Percentiles rank a stretch among this genome's conserved stretches.
These are phyloP conservation scores for Starmerella apicola DNA, from an alignment of 805 yeast genomes.

Conservation along the genomic window DNA sequence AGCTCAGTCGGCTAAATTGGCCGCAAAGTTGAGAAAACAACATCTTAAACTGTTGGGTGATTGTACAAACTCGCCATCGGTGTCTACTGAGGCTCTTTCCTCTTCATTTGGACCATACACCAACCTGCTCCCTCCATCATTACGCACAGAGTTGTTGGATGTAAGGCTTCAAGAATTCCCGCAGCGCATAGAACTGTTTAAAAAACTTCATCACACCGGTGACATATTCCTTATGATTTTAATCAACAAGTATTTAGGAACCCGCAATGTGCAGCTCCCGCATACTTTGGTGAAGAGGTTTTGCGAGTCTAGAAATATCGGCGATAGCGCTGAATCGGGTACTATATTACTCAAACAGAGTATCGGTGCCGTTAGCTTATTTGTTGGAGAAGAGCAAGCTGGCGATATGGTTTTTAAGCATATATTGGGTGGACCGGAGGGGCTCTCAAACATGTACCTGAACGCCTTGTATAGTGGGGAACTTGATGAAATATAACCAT, in stretches of 20 bases:
- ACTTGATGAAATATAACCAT: too few relatives aligned
- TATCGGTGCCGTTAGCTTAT: slow-evolving; percentile 12
- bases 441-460: slow-evolving; percentile 15
- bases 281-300: slow-evolving; percentile 8
- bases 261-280: slow-evolving; percentile 16
- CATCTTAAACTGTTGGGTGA: not conserved
- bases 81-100: slow-evolving; percentile 3
- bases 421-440: slow-evolving; percentile 12
- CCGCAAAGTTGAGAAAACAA: not conserved
- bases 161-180: slow-evolving; percentile 17
- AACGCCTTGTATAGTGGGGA: slow-evolving; percentile 10
- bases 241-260: slow-evolving; percentile 19
- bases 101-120: slow-evolving; percentile 10
- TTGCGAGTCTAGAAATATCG: slow-evolving; percentile 6
- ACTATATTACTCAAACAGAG: slow-evolving; percentile 2
- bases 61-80: not conserved
- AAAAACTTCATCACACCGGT: slow-evolving; percentile 10
- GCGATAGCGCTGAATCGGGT: not conserved
- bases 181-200: slow-evolving; percentile 9
- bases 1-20: not conserved
- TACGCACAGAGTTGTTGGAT: slow-evolving; percentile 15
- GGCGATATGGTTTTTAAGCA: slow-evolving; percentile 6
- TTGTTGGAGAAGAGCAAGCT: slow-evolving; percentile 7
- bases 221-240: slow-evolving; percentile 8
- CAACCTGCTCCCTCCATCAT: slow-evolving; percentile 13